Evolutionary conservation across 495 filamentous ascomycete species (phyloP), one percentile per base, ranked within the genome.

Genomic region (Hypoxylon cercidicola): DNA sequence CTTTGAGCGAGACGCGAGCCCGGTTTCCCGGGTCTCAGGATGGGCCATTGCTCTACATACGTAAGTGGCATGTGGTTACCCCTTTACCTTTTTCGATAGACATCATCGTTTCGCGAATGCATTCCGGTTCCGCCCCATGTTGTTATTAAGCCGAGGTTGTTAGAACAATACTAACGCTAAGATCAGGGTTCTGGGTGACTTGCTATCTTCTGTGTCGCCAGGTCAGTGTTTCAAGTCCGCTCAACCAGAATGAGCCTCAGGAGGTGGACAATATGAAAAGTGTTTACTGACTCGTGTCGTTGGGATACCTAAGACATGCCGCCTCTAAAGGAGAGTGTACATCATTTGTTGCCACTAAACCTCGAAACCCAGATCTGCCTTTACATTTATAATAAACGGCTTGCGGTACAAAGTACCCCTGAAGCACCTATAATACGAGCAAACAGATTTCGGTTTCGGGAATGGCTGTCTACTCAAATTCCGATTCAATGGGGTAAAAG

Each of bases 1-100:
- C 18, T 83, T 81, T 56, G 84, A 87, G 65, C 77, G 79, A 55
- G 74, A 84, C 51, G 49, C 60, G 4, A 57, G 60, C 9, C 46
- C 81, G n/a, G 54, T 75, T 21, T 51, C 73, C 4, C 78, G 79
- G 12, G 50, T 67, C 2, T 72, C 80, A 11, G 84, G 87, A 60
- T 88, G 83, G 82, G 81, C 79, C 20, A 80, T 86, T 63, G 82
- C 78, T 1, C 63, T 87, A 19, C 81, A 87, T 60, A 82, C 81
- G 85, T 85, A 74, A 45, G 73, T 72, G 8, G 0, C 23, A 25
- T 5, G 2, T 2, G 2, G 5, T 25, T 25, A 25, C 28, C 12
- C 16, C 1, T 32, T n/a, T 9, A 8, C 32, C 2, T 16, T 3
- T 15, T 40, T 40, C 11, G 34, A n/a, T 3, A 37, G 2, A 37